Conservation (phyloP, 805 yeast species). For the Maudiozyma turicensis region DNA sequence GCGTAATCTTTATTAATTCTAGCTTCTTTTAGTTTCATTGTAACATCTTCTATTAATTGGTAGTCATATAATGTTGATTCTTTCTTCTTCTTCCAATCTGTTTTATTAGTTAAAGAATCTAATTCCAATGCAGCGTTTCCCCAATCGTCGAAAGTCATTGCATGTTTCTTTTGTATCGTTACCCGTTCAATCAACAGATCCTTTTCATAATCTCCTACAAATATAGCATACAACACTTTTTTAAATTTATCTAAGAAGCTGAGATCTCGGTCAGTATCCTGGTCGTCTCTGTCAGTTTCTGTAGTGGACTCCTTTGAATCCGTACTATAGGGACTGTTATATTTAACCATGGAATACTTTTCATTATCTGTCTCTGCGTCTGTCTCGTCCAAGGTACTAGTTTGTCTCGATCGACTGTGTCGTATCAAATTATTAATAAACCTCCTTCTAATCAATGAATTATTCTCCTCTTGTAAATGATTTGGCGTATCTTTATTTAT, state of each 20-base stretch:
- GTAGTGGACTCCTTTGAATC: background rate
- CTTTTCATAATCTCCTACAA: conserved; percentile 21
- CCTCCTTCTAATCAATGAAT: background rate
- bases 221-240: conserved; percentile 9
- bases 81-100: conserved; percentile 57
- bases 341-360: background rate
- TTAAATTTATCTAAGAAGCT: conserved; percentile 6
- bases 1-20: conserved; percentile 50
- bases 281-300: background rate
- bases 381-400: conserved; percentile 1
- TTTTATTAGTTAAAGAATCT: conserved; percentile 56
- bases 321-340: background rate
- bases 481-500: background rate
- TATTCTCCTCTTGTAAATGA: background rate
- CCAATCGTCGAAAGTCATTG: conserved; percentile 55
- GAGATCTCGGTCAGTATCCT: background rate
- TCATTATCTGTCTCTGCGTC: conserved; percentile 1
- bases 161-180: conserved; percentile 35
- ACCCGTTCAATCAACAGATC: conserved; percentile 29
- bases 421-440: conserved; percentile 1
- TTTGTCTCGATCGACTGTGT: background rate
- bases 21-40: conserved; percentile 49
- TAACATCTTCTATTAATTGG: conserved; percentile 41
- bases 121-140: conserved; percentile 47
- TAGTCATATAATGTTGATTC: conserved; percentile 65